Percentiles rank a stretch among this genome's conserved stretches.
Conservation (phyloP, 2,329 filamentous ascomycete species). For the Chaetothyriales sp. region DNA sequence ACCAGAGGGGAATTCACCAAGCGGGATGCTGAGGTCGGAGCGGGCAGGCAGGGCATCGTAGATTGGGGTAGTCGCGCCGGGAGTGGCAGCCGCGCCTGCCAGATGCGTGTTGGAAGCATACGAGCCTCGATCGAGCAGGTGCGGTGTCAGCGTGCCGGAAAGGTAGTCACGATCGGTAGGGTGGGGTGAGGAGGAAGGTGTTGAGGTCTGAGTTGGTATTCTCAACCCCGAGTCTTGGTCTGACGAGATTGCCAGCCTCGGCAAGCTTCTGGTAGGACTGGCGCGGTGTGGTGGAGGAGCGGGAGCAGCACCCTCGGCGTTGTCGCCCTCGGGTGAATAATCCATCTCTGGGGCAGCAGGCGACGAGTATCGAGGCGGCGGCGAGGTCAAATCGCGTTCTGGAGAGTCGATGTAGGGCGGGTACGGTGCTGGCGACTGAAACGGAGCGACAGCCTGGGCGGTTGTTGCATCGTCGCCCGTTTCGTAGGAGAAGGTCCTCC, state of each 20-base stretch:
- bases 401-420: slow-evolving; percentile 14
- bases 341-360: slow-evolving; percentile 8
- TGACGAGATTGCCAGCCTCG: slow-evolving; percentile 6
- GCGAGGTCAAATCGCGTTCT: slow-evolving; percentile 14
- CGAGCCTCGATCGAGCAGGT: slow-evolving; percentile 8
- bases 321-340: slow-evolving; percentile 8
- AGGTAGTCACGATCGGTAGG: slow-evolving; percentile 5
- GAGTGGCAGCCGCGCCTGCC: slow-evolving; percentile 15
- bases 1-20: slow-evolving; percentile 27
- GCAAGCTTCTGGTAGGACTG: slow-evolving; percentile 16
- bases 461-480: slow-evolving; percentile 10
- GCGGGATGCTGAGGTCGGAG: slow-evolving; percentile 37
- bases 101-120: slow-evolving; percentile 14
- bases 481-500: slow-evolving; percentile 18
- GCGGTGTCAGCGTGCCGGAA: slow-evolving; percentile 4
- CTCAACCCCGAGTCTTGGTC: not conserved
- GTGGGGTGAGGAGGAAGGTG: slow-evolving; percentile 1
- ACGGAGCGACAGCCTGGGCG: slow-evolving; percentile 1
- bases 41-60: slow-evolving; percentile 18
- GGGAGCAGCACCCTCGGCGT: slow-evolving; percentile 15
- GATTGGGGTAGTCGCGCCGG: slow-evolving; percentile 18
- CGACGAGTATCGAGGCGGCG: slow-evolving; percentile 16
- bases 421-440: slow-evolving; percentile 6
- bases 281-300: slow-evolving; percentile 21
- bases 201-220: not conserved